These are phyloP conservation scores for Polyporus tsugae DNA, from an alignment of 1,284 basidiomycete genomes.

Conservation along the genomic window DNA sequence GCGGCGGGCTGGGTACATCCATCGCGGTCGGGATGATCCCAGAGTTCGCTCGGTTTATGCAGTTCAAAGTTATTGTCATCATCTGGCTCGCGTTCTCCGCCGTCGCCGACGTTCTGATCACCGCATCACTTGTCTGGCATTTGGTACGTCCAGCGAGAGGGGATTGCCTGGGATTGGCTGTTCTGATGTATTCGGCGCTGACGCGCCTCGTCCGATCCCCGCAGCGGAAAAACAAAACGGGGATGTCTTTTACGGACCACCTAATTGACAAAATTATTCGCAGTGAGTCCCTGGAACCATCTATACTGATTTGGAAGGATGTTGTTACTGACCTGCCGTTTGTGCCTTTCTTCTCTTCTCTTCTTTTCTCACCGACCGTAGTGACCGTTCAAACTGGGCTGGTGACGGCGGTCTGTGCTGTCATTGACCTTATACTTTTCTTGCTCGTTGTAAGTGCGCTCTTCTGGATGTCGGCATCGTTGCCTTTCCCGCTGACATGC, in stretches of 20 bases:
- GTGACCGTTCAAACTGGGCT: constrained; percentile 51
- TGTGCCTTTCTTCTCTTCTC: background rate
- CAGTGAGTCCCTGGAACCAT: constrained; percentile 36
- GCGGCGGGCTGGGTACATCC: constrained; percentile 43
- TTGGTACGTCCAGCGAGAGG: background rate
- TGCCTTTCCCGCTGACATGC: background rate
- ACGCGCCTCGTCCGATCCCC: background rate
- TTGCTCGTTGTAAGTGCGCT: constrained; percentile 12
- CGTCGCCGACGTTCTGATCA: constrained; percentile 42
- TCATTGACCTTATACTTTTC: constrained; percentile 20
- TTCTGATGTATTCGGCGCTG: background rate
- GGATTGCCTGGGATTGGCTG: background rate
- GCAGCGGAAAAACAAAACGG: constrained; percentile 44
- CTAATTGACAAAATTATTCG: constrained; percentile 44
- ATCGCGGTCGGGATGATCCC: constrained; percentile 44
- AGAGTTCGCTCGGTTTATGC: constrained; percentile 43
- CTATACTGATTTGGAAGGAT: background rate
- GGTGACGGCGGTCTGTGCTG: constrained; percentile 39
- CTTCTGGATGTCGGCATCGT: background rate
- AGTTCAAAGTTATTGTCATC: constrained; percentile 44
- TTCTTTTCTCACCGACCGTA: constrained; percentile 19
- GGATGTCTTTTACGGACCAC: constrained; percentile 34
- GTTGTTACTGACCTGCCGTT: background rate
- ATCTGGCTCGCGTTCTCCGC: constrained; percentile 44
- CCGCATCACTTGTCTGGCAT: constrained; percentile 36